Conservation (phyloP, 2,329 filamentous ascomycete genomes). For the Talaromyces islandicus region DNA sequence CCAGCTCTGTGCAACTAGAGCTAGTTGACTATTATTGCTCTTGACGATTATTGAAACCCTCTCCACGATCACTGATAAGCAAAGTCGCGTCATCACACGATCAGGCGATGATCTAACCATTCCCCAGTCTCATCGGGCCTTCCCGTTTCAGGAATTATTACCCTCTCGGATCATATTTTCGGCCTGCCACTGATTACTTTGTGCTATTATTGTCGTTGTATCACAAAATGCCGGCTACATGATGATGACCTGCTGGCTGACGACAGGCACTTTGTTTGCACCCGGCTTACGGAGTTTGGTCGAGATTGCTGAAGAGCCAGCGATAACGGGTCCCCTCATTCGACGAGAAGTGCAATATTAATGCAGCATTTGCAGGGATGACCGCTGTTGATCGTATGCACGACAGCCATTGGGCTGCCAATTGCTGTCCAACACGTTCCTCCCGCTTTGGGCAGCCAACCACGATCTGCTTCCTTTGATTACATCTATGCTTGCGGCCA, state of each 20-base stretch:
- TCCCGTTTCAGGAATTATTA: neutral
- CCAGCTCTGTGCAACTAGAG: neutral
- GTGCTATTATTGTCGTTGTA: neutral
- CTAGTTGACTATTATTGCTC: too few relatives aligned
- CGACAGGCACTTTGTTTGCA: neutral
- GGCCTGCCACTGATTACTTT: neutral
- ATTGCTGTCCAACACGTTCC: constrained; percentile 10
- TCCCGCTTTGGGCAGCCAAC: constrained; percentile 9
- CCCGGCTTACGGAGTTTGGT: neutral
- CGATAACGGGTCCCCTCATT: neutral
- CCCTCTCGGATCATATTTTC: neutral
- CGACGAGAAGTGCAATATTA: neutral
- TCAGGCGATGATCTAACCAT: neutral
- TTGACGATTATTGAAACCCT: neutral
- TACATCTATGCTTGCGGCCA: neutral
- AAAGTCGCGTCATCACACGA: neutral
- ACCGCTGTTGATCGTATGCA: constrained; percentile 5
- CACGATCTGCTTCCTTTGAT: neutral
- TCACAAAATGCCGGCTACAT: neutral
- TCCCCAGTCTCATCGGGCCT: neutral
- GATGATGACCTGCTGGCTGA: neutral
- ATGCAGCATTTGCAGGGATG: constrained; percentile 7
- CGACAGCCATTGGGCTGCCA: constrained; percentile 10
- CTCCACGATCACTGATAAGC: neutral
- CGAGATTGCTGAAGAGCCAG: neutral